Base-by-base conservation (phyloP, 225 moss, liverwort and hornwort genomes). In the Rhytidiadelphus loreus region DNA sequence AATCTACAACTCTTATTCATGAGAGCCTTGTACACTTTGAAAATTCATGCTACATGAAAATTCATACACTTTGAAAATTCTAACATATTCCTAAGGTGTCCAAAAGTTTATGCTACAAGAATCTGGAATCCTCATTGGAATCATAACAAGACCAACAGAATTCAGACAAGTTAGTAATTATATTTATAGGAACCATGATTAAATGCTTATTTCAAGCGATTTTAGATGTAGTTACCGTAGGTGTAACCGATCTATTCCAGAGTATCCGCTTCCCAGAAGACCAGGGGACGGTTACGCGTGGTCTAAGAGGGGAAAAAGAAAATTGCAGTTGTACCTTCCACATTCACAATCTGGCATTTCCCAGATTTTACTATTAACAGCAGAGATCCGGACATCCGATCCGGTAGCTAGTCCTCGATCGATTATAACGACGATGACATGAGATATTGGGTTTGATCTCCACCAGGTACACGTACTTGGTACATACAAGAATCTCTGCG, bases 401-500 rank as follows among this genome's bases (percentile, higher is more conserved):
- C 70, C 88, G 60, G 77, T 59, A 70, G 70, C 58, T 37, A 48
- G 83, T 88, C 66, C 58, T 59, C 56, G n/a, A 77, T 86, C n/a
- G 46, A 82, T 86, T 58, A 65, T 71, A 75, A 84, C 69, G 81
- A 86, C 73, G 83, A 88, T 86, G 22, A 61, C 74, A 52, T 86
- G 61, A 55, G 74, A 87, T 81, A 88, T 92, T 60, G 80, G 73
- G 90, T 88, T 80, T 92, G 92, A 90, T 90, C 80, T 90, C n/a
- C 83, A 56, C 23, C 43, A 64, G 64, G 80, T 86, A 89, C 87
- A 73, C 59, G 86, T 89, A 87, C 75, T 58, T 86, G 57, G 80
- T 85, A 58, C 79, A 62, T 58, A 83, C 71, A n/a, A 48, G 84
- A 90, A 75, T 76, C 66, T 90, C 68, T 60, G n/a, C 29, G 17